These are phyloP conservation scores for Trematosphaeria pertusa DNA, from an alignment of 2,329 filamentous ascomycete species.

Conservation along the genomic window DNA sequence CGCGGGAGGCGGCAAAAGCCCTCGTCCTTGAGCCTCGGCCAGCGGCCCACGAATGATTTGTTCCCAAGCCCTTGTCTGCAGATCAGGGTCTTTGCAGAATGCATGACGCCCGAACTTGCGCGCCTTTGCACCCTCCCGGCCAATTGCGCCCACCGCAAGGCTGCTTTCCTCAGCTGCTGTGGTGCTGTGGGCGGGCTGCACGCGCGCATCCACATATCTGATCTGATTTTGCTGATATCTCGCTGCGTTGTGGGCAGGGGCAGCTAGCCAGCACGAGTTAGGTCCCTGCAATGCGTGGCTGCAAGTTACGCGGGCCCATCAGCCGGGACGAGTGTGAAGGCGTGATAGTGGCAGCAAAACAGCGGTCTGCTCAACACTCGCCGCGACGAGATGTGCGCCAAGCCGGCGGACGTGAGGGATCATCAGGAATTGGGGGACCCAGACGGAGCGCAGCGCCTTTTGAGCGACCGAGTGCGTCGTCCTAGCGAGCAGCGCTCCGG, in stretches of 20 bases:
- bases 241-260: neutral
- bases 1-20: neutral
- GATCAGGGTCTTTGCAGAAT: too few relatives aligned
- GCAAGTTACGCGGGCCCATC: neutral
- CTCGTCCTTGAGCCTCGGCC: slow-evolving; percentile 5
- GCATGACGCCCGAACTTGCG: too few relatives aligned
- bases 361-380: slow-evolving; percentile 10
- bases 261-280: neutral
- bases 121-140: too few relatives aligned
- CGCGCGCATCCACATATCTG: neutral
- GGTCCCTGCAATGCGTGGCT: too few relatives aligned
- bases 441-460: neutral
- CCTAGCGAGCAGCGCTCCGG: slow-evolving; percentile 10
- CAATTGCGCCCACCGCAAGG: neutral
- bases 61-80: too few relatives aligned
- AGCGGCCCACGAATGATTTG: neutral
- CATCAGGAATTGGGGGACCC: neutral
- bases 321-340: neutral
- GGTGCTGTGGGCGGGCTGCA: neutral
- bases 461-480: neutral
- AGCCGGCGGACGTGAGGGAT: slow-evolving; percentile 5
- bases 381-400: neutral
- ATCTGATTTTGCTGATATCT: neutral
- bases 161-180: neutral
- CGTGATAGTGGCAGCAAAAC: slow-evolving; percentile 8